These are phyloP conservation scores for Melianthus villosus DNA, from an alignment of 441 rosid species.

Conservation along the genomic window DNA sequence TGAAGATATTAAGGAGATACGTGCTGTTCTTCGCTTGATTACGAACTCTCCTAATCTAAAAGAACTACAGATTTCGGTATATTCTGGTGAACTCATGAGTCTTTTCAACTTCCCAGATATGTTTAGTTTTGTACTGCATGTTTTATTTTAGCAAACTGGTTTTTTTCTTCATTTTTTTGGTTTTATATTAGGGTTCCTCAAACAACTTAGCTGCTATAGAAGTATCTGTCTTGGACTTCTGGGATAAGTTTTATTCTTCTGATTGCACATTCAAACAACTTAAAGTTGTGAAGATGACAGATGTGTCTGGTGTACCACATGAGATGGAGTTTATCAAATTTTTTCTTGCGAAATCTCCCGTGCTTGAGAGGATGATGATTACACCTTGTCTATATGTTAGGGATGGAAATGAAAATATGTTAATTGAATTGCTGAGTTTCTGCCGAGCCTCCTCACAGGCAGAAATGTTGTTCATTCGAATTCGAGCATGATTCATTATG, in stretches of 20 bases:
- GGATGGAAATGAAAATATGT: constrained; percentile 41
- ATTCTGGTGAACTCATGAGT: constrained; percentile 8
- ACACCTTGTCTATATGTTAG: constrained; percentile 31
- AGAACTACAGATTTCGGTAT: constrained; percentile 66
- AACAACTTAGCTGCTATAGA: constrained; percentile 30
- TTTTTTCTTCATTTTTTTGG: constrained; percentile 4
- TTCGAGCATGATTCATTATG: constrained; percentile 12
- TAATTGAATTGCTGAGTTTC: constrained; percentile 50
- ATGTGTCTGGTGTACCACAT: constrained; percentile 44
- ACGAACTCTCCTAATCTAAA: constrained; percentile 62
- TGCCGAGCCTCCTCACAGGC: constrained; percentile 62
- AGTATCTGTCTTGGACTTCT: constrained; percentile 40
- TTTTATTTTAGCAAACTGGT: background rate
- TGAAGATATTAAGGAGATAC: constrained; percentile 69
- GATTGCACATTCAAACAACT: constrained; percentile 40
- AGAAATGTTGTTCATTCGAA: constrained; percentile 44
- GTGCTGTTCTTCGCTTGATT: constrained; percentile 67
- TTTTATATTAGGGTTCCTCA: constrained; percentile 64
- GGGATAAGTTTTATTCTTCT: constrained; percentile 31
- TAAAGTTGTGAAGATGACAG: constrained; percentile 47
- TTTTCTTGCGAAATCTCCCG: constrained; percentile 53
- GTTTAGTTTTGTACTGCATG: background rate
- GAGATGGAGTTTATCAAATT: constrained; percentile 70
- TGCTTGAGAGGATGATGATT: constrained; percentile 41
- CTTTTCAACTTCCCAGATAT: constrained; percentile 5